Evolutionary conservation across 441 rosid genomes (phyloP), one percentile per base, ranked within the genome.

Genomic region (Syzygium malaccense): DNA sequence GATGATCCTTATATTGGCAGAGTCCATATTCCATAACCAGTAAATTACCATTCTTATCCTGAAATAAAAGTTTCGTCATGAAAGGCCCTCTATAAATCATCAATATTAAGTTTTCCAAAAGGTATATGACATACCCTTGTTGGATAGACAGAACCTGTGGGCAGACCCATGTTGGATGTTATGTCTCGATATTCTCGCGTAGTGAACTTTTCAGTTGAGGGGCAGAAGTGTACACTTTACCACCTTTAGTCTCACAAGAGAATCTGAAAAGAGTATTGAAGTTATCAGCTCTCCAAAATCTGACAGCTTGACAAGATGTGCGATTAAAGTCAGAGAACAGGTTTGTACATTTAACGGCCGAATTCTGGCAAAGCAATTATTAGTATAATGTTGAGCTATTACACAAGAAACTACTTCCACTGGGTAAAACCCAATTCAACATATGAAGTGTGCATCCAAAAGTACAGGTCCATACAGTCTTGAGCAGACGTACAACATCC

Each of bases 201-300:
- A 14, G 96, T 96, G 88, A 97, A 95, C 86, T 90, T 92, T 51
- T 95, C 95, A 26, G 99, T 95, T 68, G 94, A 80, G 88, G 99
- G 99, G 90, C 99, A 98, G 92, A 94, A 98, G 91, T 97, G 99
- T 80, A 97, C 99, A 41, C 99, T 94, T 98, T 58, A 98, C 98
- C 91, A 98, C 99, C 91, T 98, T 98, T 58, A 98, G 99, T 93
- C 99, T 95, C 68, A 98, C 99, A 87, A 98, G 98, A 88, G 99
- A 98, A 92, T 98, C 99, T 98, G 91, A 89, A 91, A 86, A 51
- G 83, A 41, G 10, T 25, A 41, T 23, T 11, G 15, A 12, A 37
- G 51, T 41, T 41, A 75, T 75, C 17, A 41, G 18, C 26, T 37
- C n/a, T 23, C 51, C 83, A n/a, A 20, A 20, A 37, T 75, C 51